phyloP scores from a whole-genome alignment of 2,329 filamentous ascomycete genomes.

The Onygenales sp. region DNA sequence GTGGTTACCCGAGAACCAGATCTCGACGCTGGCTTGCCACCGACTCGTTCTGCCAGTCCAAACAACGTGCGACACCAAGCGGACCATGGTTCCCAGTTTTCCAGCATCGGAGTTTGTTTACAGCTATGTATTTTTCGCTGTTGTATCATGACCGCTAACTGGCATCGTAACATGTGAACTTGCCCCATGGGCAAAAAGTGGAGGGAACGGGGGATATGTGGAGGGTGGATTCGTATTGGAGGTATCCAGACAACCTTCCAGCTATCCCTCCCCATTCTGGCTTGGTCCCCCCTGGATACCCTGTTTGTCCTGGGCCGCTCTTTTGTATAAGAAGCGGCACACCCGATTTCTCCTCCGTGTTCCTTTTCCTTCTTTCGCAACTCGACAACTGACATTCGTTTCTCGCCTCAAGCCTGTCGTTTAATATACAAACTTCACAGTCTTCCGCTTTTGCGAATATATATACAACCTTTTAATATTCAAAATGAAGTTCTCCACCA shows the following conservation, averaged over 20 bases:
- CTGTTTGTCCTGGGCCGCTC: not conserved
- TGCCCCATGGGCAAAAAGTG: not conserved
- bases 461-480: slow-evolving; percentile 3
- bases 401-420: slow-evolving; percentile 5
- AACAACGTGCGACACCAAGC: too few relatives aligned
- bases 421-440: slow-evolving; percentile 1
- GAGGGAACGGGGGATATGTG: not conserved
- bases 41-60: too few relatives aligned
- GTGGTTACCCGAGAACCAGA: too few relatives aligned
- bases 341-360: not conserved
- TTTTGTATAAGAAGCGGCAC: slow-evolving; percentile 1
- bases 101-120: too few relatives aligned
- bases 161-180: not conserved
- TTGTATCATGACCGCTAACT: too few relatives aligned
- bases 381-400: slow-evolving; percentile 10
- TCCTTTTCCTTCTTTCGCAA: not conserved
- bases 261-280: not conserved
- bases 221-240: not conserved
- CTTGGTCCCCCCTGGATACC: not conserved
- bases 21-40: too few relatives aligned
- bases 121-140: too few relatives aligned
- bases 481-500: slow-evolving; percentile 26
- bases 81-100: too few relatives aligned
- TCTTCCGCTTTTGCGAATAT: slow-evolving; percentile 3
- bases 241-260: not conserved